Percentiles rank a stretch among this genome's conserved stretches.
phyloP scores from a whole-genome alignment of 2,329 filamentous ascomycete genomes.

The Aspergillus sergii region DNA sequence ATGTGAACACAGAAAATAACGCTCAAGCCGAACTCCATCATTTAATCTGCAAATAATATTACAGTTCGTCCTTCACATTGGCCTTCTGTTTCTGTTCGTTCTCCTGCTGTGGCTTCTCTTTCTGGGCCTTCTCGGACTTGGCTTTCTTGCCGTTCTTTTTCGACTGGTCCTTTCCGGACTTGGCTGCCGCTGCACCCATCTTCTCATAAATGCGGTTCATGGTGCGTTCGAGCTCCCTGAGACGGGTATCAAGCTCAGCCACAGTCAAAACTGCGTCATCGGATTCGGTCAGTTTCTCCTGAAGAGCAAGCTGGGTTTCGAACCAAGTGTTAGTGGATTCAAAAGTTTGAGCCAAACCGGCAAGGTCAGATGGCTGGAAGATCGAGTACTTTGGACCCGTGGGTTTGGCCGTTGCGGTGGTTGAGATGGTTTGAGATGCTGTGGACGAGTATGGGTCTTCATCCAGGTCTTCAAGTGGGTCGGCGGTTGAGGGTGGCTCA shows the following conservation, averaged over 20 bases:
- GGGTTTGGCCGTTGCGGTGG: slow-evolving; percentile 37
- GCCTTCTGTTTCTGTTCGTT: slow-evolving; percentile 24
- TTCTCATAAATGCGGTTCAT: slow-evolving; percentile 41
- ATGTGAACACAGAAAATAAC: slow-evolving; percentile 11
- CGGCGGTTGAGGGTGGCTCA: slow-evolving; percentile 49
- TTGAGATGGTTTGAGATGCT: slow-evolving; percentile 37
- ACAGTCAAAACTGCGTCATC: slow-evolving; percentile 75
- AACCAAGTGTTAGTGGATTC: slow-evolving; percentile 73
- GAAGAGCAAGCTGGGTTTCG: slow-evolving; percentile 67
- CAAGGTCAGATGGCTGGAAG: slow-evolving; percentile 74
- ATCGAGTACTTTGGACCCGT: slow-evolving; percentile 62
- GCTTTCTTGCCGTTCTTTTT: slow-evolving; percentile 31
- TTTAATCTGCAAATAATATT: slow-evolving; percentile 2
- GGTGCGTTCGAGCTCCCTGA: slow-evolving; percentile 66
- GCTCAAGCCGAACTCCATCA: slow-evolving; percentile 18
- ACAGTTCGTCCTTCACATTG: slow-evolving; percentile 16
- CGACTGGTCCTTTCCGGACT: slow-evolving; percentile 26
- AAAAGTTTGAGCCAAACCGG: slow-evolving; percentile 63
- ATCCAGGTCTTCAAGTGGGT: slow-evolving; percentile 74
- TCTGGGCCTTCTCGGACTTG: slow-evolving; percentile 31
- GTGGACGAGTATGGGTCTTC: slow-evolving; percentile 60
- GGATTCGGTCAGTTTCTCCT: slow-evolving; percentile 68
- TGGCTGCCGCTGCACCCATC: slow-evolving; percentile 49
- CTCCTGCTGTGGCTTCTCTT: slow-evolving; percentile 19
- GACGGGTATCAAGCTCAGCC: slow-evolving; percentile 70